Evolutionary conservation across 768 basidiomycete genomes (phyloP), one percentile per base, ranked within the genome.

Genomic region (Trametes villosa): DNA sequence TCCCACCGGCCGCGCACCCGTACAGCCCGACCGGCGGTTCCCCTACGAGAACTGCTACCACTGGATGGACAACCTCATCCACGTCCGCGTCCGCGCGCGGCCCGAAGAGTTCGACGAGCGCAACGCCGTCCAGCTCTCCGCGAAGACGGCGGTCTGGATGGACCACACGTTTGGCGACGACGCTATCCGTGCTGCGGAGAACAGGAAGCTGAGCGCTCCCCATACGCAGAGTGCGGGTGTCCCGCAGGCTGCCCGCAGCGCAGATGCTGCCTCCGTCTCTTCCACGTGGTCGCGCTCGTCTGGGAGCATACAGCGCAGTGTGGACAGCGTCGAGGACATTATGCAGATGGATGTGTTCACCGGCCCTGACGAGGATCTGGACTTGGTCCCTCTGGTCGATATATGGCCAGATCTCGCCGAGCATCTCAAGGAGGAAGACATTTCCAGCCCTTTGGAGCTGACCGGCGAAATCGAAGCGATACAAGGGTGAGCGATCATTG

Each of bases 1-100:
- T 27, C 59, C 53, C 4, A 24, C 26, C 4, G 29, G 27, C 2
- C 41, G 49, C 13, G 33, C 24, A 7, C 45, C 46, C 4, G 15
- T 54, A 3, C 34, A n/a, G 1, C 34, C 52, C 1, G 24, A 40
- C 5, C 9, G 4, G 7, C 29, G 38, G 4, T 60, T 54, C 31
- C 53, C 59, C 18, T 60, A 42, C 38, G 9, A 9, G 17, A 60
- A 55, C 46, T 60, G 59, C 30, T 60, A 48, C 38, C 59, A 60
- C 40, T 60, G 59, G 59, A 13, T 31, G 3, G 58, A 33, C 1
- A 36, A 9, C 9, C 29, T 34, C 8, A 31, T 47, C 44, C 22
- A 30, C 18, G 46, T 38, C 33, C 34, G 30, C 4, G 33, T 54
- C 12, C 59, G 53, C 11, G 7, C 36, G 17, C n/a, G 30, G 18